Evolutionary conservation across 2,329 filamentous ascomycete genomes (phyloP), one percentile per base, ranked within the genome.

Genomic region (Aspergillus niger): DNA sequence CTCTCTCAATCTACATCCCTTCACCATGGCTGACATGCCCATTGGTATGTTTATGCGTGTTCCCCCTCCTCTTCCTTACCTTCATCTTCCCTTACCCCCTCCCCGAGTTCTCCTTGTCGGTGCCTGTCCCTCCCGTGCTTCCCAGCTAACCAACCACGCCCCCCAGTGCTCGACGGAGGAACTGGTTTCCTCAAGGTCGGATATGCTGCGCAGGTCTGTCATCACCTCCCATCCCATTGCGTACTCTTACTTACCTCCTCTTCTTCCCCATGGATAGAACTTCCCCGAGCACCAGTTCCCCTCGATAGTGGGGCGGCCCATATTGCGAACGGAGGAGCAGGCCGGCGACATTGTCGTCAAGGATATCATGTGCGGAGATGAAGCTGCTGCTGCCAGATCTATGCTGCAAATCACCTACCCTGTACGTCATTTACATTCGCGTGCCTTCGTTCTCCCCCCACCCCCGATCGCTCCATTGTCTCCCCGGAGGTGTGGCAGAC

Each of bases 331-430:
- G 64, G 95, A 99, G 83, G 95, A 99, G 80, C 82, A 89, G 86
- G 79, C 90, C 87, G 81, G 84, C 64, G 86, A 89, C 71, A 85
- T 89, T 65, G 82, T 89, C 69, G 87, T 93, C 79, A 98, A 97
- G 85, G 95, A 99, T 82, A 97, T 99, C 76, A 99, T 99, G 95
- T 98, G 94, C 81, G 95, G 95, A 76, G 95, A 99, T 81, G 94
- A 99, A 81, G 95, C 95, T 53, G 93, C 95, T 15, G 92, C 92
- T 57, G 94, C 95, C 67, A 89, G 95, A 73, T 97, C 91, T 64
- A 97, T 97, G 92, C 88, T 99, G 63, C 95, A 99, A 79, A 96
- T 99, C 75, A 96, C 90, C 79, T 99, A 99, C 77, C 95, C 95
- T 70, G 87, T 89, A 85, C 69, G 85, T 72, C 47, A 11, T 44